Evolutionary conservation across 192 early-diverging fungal species (phyloP), one percentile per base, ranked within the genome.

Genomic region (Coemansia sp.): DNA sequence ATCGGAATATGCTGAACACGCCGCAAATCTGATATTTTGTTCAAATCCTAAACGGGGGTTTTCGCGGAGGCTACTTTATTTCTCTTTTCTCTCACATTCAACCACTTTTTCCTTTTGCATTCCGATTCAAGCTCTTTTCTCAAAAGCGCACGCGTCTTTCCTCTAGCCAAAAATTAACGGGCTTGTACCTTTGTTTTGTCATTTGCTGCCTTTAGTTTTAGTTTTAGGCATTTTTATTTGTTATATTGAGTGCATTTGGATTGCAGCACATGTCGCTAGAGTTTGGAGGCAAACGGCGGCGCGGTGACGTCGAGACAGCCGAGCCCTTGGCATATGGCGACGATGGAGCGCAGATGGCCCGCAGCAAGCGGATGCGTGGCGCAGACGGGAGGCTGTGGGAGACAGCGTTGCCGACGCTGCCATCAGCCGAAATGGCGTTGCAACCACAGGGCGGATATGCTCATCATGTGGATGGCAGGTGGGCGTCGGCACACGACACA

Each of bases 301-400:
- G 61, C 21, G 50, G 36, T 14, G 51, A 54, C 20, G 12, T 44
- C 15, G 59, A 60, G 24, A 18, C 47, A 17, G 47, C 18, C 3
- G 48, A 51, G 24, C 5, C 8, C 10, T 24, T 7, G 34, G 14
- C 31, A 20, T 36, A n/a, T 20, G 31, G 31, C 61, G 61, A 15
- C 50, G 58, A 48, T 23, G 51, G 21, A 15, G 61, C 36, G 18
- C n/a, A 24, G 61, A 34, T 44, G 51, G 51, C n/a, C 51, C 61
- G 36, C 61, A 46, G 61, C 51, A 63, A 63, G 21, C 61, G 51
- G 23, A 20, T 63, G 51, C 37, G 61, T 38, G 51, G 61, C 34
- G 51, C 51, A 6, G 61, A 42, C 52, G 61, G 61, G 25, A 37
- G 37, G 50, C 61, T 28, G 52, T 63, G 61, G 50, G 50, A 18